Evolutionary conservation across 768 basidiomycete species (phyloP), one percentile per base, ranked within the genome.

Genomic region (Pluteus cervinus): DNA sequence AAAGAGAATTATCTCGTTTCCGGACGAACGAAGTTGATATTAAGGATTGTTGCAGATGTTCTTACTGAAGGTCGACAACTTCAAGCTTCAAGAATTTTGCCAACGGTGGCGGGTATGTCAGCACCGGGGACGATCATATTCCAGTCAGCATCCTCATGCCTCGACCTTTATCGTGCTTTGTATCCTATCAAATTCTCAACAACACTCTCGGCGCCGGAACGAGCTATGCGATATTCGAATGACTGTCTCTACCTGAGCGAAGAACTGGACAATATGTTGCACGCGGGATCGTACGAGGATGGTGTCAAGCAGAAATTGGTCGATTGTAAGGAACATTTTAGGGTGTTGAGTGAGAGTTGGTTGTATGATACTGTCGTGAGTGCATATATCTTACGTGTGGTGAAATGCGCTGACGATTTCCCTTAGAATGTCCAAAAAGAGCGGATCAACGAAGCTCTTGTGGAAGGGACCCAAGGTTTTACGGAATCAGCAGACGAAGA

Each of bases 131-230:
- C 59, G 2, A 60, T 80, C 15, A 65, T 92, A 17, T 51, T 74
- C 29, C 73, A 81, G 45, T 69, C 81, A 1, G 72, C 81, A 12
- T 63, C 76, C 2, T 71, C 81, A 12, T 67, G 80, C 2, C 65
- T 94, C 38, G 90, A 93, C 37, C 62, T 96, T 7, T 86, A 80
- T 59, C 73, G 84, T 29, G 86, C 87, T 1, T 55, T 96, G 17
- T 79, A 86, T 53, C 88, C 88, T 9, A 68, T 85, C 24, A 68
- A 68, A 23, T 77, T 76, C 42, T 56, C 64, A 1, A 48, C 63
- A 24, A 61, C 66, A 30, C 56, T 86, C 21, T 53, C 66, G 24
- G 62, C 69, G 0, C 62, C 80, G 7, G 75, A 75, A 14, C 58
- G 66, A 18, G 65, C 72, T 1, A 80, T 94, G 72, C 75, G 76